These are phyloP conservation scores for Teunomyces aglyptinius DNA, from an alignment of 805 yeast genomes.

Conservation along the genomic window DNA sequence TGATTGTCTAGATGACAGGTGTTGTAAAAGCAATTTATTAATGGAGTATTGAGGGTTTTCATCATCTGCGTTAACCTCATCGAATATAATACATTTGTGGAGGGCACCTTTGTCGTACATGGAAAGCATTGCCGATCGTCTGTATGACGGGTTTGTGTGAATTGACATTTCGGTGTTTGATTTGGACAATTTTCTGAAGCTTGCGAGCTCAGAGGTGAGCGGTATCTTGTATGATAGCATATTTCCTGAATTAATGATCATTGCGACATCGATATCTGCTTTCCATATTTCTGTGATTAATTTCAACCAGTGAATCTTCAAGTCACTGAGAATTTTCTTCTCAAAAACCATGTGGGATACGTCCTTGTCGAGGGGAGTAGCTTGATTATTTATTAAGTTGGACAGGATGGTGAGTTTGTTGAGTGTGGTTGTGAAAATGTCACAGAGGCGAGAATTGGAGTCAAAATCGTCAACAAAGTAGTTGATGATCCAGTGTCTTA, in stretches of 20 bases:
- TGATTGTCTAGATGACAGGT: constrained; percentile 35
- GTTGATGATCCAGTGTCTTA: constrained; percentile 88
- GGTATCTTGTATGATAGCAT: constrained; percentile 25
- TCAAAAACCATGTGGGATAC: constrained; percentile 28
- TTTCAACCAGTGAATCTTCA: constrained; percentile 42
- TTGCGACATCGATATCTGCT: constrained; percentile 19
- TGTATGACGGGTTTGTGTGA: constrained; percentile 43
- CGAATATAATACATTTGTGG: constrained; percentile 34
- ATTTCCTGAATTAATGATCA: constrained; percentile 9
- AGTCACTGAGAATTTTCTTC: constrained; percentile 34
- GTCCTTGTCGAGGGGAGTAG: constrained; percentile 4
- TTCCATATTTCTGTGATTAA: constrained; percentile 33
- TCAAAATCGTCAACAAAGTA: constrained; percentile 80
- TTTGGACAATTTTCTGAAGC: constrained; percentile 24
- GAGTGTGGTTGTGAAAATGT: constrained; percentile 46
- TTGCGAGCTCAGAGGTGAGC: constrained; percentile 20
- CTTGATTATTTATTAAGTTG: constrained; percentile 20
- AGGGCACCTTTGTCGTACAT: constrained; percentile 37
- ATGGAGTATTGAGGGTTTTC: constrained; percentile 40
- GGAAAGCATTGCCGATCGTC: constrained; percentile 46
- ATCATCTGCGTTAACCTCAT: constrained; percentile 19
- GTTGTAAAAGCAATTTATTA: constrained; percentile 37
- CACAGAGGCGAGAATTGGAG: constrained; percentile 31
- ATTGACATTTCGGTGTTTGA: constrained; percentile 36
- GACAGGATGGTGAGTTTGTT: constrained; percentile 38